Evolutionary conservation across 1,139 yeast species (phyloP).

Genomic region (Kodamaea derodonti): DNA sequence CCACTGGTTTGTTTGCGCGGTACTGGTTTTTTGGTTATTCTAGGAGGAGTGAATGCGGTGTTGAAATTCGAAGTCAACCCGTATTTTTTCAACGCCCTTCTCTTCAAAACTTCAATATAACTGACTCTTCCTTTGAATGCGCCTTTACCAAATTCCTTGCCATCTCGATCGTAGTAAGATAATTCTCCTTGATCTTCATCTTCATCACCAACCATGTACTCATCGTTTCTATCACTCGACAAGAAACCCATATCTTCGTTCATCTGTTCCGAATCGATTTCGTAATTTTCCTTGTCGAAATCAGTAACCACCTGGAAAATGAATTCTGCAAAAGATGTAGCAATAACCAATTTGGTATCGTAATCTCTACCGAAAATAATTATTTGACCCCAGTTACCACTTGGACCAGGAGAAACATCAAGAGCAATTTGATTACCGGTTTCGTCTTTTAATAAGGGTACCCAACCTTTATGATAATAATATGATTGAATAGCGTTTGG

Average conservation of each 20-base stretch:
- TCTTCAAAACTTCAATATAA: constrained; percentile 52
- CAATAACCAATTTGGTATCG: constrained; percentile 59
- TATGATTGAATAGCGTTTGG: constrained; percentile 52
- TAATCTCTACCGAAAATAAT: constrained; percentile 62
- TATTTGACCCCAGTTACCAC: constrained; percentile 59
- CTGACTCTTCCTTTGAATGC: constrained; percentile 33
- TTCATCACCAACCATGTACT: constrained; percentile 43
- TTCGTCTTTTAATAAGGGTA: constrained; percentile 55
- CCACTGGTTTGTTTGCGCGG: constrained; percentile 9
- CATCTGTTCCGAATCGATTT: constrained; percentile 35
- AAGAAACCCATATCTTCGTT: constrained; percentile 23
- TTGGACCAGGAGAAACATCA: constrained; percentile 60
- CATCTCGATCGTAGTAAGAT: constrained; percentile 29
- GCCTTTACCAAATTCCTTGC: constrained; percentile 41
- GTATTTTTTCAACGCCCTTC: constrained; percentile 43
- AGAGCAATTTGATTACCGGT: constrained; percentile 61
- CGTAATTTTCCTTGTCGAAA: constrained; percentile 51
- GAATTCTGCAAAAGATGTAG: constrained; percentile 54
- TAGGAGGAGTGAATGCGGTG: constrained; percentile 41
- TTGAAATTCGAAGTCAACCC: constrained; percentile 37
- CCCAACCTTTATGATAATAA: constrained; percentile 59
- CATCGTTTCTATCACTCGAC: constrained; percentile 31
- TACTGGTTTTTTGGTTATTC: constrained; percentile 12
- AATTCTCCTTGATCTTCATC: constrained; percentile 44
- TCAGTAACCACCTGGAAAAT: constrained; percentile 45